A percentile compares a stretch with the other conserved stretches of the same genome.
These are phyloP conservation scores for Trichosanthes cucumerina DNA, from an alignment of 306 rosid species.

Conservation along the genomic window DNA sequence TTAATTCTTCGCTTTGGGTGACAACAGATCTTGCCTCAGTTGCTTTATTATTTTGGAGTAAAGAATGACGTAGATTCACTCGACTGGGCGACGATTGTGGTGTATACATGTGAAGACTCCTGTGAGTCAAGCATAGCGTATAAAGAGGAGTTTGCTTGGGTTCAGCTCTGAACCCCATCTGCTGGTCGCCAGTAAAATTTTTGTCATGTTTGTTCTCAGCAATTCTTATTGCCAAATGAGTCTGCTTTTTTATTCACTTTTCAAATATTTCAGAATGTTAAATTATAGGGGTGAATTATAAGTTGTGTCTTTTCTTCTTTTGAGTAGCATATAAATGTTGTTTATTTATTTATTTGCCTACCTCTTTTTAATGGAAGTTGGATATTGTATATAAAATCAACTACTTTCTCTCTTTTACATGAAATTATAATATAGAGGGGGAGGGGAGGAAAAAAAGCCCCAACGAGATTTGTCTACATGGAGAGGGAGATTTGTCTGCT, in stretches of 20 bases:
- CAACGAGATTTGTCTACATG: too few species aligned
- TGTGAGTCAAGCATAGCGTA: slow-evolving; percentile 42
- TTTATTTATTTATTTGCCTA: too few species aligned
- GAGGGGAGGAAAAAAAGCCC: too few species aligned
- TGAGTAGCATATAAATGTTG: not conserved
- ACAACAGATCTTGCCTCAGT: slow-evolving; percentile 57
- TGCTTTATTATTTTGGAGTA: slow-evolving; percentile 47
- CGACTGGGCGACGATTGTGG: slow-evolving; percentile 63
- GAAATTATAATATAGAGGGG: too few species aligned
- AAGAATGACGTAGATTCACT: slow-evolving; percentile 46
- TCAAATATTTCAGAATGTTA: not conserved
- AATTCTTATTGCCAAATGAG: not conserved
- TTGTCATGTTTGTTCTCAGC: not conserved
- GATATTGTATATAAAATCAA: not conserved
- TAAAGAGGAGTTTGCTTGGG: slow-evolving; percentile 51
- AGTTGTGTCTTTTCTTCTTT: not conserved
- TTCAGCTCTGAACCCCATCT: not conserved
- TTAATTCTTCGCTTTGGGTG: not conserved
- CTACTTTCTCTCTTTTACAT: too few species aligned
- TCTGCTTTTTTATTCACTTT: not conserved
- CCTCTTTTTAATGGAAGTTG: too few species aligned
- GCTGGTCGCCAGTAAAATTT: not conserved
- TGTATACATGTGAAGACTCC: slow-evolving; percentile 55
- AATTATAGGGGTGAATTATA: not conserved
- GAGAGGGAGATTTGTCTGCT: too few species aligned